Conservation (phyloP, 2,329 filamentous ascomycete genomes). For the Colletotrichum musae region DNA sequence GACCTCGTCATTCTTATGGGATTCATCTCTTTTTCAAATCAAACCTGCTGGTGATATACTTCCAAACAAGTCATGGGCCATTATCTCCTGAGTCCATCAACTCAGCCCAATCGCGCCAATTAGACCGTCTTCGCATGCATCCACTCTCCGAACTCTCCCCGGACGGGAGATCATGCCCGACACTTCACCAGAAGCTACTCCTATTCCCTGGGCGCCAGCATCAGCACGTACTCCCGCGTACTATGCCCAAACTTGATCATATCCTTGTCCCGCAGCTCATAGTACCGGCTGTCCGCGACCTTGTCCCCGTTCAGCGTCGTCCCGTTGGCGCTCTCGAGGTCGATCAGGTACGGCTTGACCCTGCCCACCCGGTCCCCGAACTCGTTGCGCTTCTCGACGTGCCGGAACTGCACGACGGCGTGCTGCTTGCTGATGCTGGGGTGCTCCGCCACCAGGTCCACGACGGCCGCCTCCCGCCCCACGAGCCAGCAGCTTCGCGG, state of each 20-base stretch:
- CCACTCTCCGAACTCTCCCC: too few relatives aligned
- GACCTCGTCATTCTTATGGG: too few relatives aligned
- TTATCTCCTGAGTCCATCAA: too few relatives aligned
- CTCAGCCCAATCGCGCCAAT: too few relatives aligned
- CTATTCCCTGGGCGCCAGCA: constrained; percentile 74
- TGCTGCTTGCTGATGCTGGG: constrained; percentile 96
- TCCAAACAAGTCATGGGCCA: too few relatives aligned
- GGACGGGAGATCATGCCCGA: background rate
- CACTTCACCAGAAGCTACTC: background rate
- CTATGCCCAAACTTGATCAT: constrained; percentile 90
- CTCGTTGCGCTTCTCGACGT: constrained; percentile 86
- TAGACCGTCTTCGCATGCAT: too few relatives aligned
- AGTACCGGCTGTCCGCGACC: constrained; percentile 82
- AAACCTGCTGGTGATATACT: background rate
- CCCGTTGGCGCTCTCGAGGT: constrained; percentile 94
- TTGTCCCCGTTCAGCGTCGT: constrained; percentile 84
- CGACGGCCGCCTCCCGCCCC: constrained; percentile 84
- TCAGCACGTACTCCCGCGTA: constrained; percentile 94
- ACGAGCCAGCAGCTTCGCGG: constrained; percentile 91
- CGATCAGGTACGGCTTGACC: constrained; percentile 90
- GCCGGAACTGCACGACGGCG: constrained; percentile 93
- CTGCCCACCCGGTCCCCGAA: constrained; percentile 86
- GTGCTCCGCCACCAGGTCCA: constrained; percentile 88
- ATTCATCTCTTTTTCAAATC: background rate
- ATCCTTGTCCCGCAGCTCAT: constrained; percentile 91